A percentile compares a stretch with the other conserved stretches of the same genome.
Conservation (phyloP, 1,284 basidiomycete species). For the Inonotus obliquus region DNA sequence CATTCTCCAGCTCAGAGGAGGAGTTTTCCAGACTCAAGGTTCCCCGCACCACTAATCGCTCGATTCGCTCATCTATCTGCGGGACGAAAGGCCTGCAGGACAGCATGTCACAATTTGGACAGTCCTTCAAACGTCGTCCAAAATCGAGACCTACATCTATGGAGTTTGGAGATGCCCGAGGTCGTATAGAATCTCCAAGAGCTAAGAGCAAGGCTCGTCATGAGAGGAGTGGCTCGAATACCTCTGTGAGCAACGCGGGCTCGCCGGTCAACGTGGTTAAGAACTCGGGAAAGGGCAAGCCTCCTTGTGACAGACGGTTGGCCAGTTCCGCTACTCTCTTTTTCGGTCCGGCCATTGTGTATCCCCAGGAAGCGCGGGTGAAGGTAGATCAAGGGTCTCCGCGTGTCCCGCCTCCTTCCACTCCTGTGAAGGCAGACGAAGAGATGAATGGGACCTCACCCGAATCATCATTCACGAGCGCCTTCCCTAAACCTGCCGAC, state of each 20-base stretch:
- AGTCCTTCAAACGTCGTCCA: constrained; percentile 65
- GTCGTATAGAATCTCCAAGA: constrained; percentile 25
- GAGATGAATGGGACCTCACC: constrained; percentile 9
- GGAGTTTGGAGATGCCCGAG: constrained; percentile 45
- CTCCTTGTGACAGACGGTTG: constrained; percentile 7
- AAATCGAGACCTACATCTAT: constrained; percentile 62
- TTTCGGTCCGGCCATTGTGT: constrained; percentile 61
- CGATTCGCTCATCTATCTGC: constrained; percentile 10
- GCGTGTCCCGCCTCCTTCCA: constrained; percentile 21
- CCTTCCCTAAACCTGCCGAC: constrained; percentile 10
- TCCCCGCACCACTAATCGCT: neutral
- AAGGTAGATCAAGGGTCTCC: constrained; percentile 20
- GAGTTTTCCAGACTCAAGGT: constrained; percentile 15
- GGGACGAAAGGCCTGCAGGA: constrained; percentile 50
- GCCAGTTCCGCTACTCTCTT: constrained; percentile 61
- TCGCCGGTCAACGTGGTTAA: constrained; percentile 5
- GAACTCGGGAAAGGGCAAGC: constrained; percentile 14
- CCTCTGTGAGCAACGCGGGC: constrained; percentile 19
- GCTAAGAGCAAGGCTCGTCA: constrained; percentile 36
- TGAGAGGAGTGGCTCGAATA: constrained; percentile 21
- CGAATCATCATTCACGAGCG: constrained; percentile 12
- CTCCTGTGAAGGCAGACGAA: constrained; percentile 27
- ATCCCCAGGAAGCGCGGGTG: constrained; percentile 25
- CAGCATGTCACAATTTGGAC: constrained; percentile 67
- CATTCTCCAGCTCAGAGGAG: constrained; percentile 15